A percentile compares a stretch with the other conserved stretches of the same genome.
Evolutionary conservation across 768 basidiomycete species (phyloP).

Genomic region (Galerina sulciceps): DNA sequence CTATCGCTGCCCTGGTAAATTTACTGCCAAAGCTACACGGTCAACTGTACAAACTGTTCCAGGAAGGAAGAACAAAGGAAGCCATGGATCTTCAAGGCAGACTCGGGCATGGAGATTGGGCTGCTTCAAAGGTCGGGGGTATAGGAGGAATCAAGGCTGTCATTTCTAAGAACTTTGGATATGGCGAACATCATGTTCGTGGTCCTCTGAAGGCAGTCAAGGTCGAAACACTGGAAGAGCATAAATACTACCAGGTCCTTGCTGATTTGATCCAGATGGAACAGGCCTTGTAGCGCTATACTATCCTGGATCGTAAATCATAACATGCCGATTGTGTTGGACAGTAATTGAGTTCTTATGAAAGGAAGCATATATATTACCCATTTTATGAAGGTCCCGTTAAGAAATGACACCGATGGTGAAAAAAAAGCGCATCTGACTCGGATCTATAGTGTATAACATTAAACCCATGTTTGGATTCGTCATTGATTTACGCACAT

Average conservation of each 20-base stretch:
- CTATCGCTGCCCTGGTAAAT: conserved; percentile 69
- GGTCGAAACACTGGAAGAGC: conserved; percentile 36
- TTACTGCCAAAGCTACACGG: conserved; percentile 63
- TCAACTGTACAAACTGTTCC: conserved; percentile 50
- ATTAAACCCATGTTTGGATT: too few relatives aligned
- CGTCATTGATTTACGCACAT: too few relatives aligned
- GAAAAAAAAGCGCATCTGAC: too few relatives aligned
- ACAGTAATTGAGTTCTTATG: too few relatives aligned
- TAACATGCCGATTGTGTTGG: too few relatives aligned
- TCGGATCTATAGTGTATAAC: too few relatives aligned
- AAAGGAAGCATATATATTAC: not conserved
- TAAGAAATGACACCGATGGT: too few relatives aligned
- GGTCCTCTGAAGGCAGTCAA: conserved; percentile 51
- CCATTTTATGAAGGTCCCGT: not conserved
- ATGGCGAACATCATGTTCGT: conserved; percentile 55
- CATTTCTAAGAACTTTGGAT: conserved; percentile 65
- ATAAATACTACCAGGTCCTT: conserved; percentile 44
- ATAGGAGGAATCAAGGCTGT: conserved; percentile 71
- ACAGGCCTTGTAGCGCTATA: conserved; percentile 14
- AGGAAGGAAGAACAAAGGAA: conserved; percentile 57
- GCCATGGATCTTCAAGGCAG: conserved; percentile 65
- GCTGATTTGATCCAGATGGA: conserved; percentile 51
- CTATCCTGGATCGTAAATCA: too few relatives aligned
- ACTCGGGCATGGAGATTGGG: conserved; percentile 72
- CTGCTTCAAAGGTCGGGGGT: conserved; percentile 63